Conservation (phyloP, 306 rosid species). For the Purshia tridentata region DNA sequence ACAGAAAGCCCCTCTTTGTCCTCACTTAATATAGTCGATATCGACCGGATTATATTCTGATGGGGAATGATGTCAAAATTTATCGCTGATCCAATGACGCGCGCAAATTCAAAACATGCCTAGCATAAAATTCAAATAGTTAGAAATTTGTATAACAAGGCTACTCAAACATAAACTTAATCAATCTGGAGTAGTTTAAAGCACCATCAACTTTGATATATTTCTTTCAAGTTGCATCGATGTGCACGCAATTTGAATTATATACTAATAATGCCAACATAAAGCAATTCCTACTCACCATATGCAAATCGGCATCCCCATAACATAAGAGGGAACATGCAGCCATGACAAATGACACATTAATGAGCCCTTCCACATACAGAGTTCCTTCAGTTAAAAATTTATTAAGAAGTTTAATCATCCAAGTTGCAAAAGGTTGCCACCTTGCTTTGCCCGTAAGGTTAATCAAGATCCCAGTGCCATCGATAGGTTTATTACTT, state of each 20-base stretch:
- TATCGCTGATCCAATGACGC: slow-evolving; percentile 55
- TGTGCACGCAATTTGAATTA: slow-evolving; percentile 9
- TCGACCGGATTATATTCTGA: slow-evolving; percentile 63
- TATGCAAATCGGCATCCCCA: slow-evolving; percentile 78
- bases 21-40: slow-evolving; percentile 59
- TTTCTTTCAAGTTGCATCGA: slow-evolving; percentile 25
- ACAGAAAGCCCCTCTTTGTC: slow-evolving; percentile 86
- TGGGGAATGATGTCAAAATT: slow-evolving; percentile 63
- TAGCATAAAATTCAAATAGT: slow-evolving; percentile 45
- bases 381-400: slow-evolving; percentile 86
- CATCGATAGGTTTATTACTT: slow-evolving; percentile 52
- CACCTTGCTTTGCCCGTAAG: slow-evolving; percentile 57
- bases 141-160: slow-evolving; percentile 25
- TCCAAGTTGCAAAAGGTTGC: slow-evolving; percentile 85
- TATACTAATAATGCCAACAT: slow-evolving; percentile 11
- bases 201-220: background rate
- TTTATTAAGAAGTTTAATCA: slow-evolving; percentile 68
- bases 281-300: slow-evolving; percentile 50
- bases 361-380: slow-evolving; percentile 76
- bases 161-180: slow-evolving; percentile 14
- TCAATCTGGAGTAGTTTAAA: background rate
- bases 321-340: slow-evolving; percentile 78
- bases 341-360: slow-evolving; percentile 58
- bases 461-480: slow-evolving; percentile 65
- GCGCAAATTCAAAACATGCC: slow-evolving; percentile 88